Base-by-base conservation (phyloP, 2,329 filamentous ascomycete species). In the Hypocrella siamensis region DNA sequence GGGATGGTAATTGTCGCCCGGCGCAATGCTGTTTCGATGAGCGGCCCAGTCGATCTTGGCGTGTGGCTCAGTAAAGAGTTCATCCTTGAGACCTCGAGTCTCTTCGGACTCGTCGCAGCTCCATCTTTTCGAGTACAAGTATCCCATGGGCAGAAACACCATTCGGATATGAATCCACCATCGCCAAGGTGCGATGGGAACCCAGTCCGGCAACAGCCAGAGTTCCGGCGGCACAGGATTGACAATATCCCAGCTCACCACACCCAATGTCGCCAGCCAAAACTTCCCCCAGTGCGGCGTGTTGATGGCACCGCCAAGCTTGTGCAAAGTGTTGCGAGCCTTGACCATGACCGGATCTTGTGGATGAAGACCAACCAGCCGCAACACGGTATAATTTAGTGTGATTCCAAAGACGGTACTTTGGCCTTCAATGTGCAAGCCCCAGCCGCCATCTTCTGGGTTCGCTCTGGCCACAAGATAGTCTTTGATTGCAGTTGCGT, bases 101-200 rank as follows among this genome's bases (percentile, higher is more conserved):
- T 93, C 52, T 4, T 79, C 70, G 26, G 81, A 88, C 42, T 80
- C 66, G 12, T 83, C 79, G 41, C 79, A 79, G 18, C 66, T 68
- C 75, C 83, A 94, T 40, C 67, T 67, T 59, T 79, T 84, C 0
- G 85, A 93, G 61, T 80, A 93, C 26, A 96, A 55, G 48, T 80
- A 94, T 1, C 79, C 75, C 84, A 96, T 94, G 5, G 86, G 79
- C 30, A 93, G 53, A 46, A 88, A 93, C n/a, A 98, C 86, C 55
- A 81, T 75, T n/a, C 90, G 83, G 54, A 94, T 94, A 46, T 98
- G 90, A 46, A 96, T 82, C 88, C 86, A 94, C 86, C 88, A 94
- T 42, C 84, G 66, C 84, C 85, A 93, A 0, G 88, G 88, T 5
- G 84, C 75, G 47, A 93, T 68, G 1, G 86, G 86, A 3, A 84